phyloP scores from a whole-genome alignment of 441 rosid genomes.

The Kokia cookei region DNA sequence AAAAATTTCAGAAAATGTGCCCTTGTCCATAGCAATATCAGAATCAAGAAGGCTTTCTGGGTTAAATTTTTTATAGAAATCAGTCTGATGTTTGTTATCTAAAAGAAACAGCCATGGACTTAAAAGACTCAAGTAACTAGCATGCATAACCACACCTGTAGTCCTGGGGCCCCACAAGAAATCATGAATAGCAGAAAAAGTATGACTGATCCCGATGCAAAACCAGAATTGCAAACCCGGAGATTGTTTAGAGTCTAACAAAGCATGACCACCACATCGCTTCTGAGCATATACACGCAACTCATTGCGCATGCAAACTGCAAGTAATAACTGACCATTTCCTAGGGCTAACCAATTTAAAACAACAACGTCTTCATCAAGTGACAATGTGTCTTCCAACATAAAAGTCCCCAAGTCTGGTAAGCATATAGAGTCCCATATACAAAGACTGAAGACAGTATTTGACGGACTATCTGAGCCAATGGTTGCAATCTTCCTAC shows the following conservation, averaged over 20 bases:
- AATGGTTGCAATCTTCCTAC: conserved; percentile 69
- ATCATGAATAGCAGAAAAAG: conserved; percentile 46
- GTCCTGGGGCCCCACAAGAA: conserved; percentile 71
- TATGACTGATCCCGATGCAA: conserved; percentile 62
- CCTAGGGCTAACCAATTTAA: conserved; percentile 71
- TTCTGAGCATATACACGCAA: conserved; percentile 67
- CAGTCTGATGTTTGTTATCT: conserved; percentile 25
- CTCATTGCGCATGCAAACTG: conserved; percentile 69
- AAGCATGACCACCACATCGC: conserved; percentile 37
- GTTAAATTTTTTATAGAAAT: conserved; percentile 17
- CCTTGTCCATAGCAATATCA: conserved; percentile 25
- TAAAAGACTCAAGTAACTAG: conserved; percentile 50
- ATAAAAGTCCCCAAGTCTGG: conserved; percentile 60
- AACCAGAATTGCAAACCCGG: conserved; percentile 46
- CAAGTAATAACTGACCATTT: conserved; percentile 68
- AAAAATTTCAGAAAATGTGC: conserved; percentile 25
- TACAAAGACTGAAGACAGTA: conserved; percentile 30
- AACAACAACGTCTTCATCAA: conserved; percentile 46
- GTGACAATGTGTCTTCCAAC: conserved; percentile 55
- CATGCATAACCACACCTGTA: conserved; percentile 55
- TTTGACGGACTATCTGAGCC: conserved; percentile 33
- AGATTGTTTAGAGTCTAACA: conserved; percentile 30
- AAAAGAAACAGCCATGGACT: conserved; percentile 56
- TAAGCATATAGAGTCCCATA: conserved; percentile 69
- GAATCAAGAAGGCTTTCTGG: conserved; percentile 16